A percentile compares a stretch with the other conserved stretches of the same genome.
Evolutionary conservation across 2,329 filamentous ascomycete species (phyloP).

Genomic region (Calonectria montana): DNA sequence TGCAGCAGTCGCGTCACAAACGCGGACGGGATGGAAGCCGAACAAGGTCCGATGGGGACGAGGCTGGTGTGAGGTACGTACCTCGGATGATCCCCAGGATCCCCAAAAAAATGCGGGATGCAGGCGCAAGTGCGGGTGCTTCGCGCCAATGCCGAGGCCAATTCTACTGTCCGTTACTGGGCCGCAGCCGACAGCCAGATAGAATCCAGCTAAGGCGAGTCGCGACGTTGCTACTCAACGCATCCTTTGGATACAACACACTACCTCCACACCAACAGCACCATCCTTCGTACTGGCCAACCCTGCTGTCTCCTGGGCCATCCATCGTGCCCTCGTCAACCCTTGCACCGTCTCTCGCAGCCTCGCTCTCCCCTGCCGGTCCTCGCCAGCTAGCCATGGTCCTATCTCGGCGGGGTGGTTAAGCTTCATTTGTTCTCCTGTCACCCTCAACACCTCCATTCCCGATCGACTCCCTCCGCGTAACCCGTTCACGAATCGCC

Average conservation of each 20-base stretch:
- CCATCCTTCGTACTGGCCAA: neutral
- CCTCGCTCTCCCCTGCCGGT: neutral
- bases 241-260: constrained; percentile 12
- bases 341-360: neutral
- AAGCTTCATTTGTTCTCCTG: constrained; percentile 26
- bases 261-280: neutral
- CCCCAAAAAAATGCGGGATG: constrained; percentile 14
- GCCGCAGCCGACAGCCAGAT: constrained; percentile 24
- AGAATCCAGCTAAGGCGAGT: neutral
- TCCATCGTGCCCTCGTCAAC: neutral
- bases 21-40: constrained; percentile 5
- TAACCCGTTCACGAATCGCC: constrained; percentile 6
- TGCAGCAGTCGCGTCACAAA: neutral
- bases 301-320: neutral
- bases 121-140: constrained; percentile 14
- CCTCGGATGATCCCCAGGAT: constrained; percentile 7
- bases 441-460: constrained; percentile 13
- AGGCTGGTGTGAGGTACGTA: constrained; percentile 13
- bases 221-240: constrained; percentile 18
- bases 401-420: constrained; percentile 27
- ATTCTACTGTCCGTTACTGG: constrained; percentile 17
- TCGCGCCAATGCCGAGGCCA: constrained; percentile 30
- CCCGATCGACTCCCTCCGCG: constrained; percentile 16
- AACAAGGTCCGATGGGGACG: constrained; percentile 11
- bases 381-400: constrained; percentile 7